Evolutionary conservation across 2,329 filamentous ascomycete species (phyloP).

Genomic region (Coniochaeta prunicola): DNA sequence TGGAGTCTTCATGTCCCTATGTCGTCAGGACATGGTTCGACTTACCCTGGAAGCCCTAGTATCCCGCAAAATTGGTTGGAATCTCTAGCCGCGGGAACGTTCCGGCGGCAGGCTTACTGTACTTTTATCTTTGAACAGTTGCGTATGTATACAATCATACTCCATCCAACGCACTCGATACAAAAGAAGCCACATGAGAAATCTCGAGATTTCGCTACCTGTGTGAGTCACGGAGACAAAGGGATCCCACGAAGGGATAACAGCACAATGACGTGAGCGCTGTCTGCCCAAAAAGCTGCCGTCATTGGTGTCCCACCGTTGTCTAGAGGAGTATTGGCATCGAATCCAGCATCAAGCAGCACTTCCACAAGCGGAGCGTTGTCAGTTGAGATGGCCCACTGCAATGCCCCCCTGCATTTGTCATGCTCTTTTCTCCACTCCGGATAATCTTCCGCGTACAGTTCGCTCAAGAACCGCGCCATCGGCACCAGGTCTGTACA

Average conservation of each 20-base stretch:
- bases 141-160: no score
- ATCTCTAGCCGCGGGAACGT: no score
- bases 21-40: no score
- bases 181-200: no score
- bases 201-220: no score
- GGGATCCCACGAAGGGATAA: neutral
- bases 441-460: neutral
- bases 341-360: neutral
- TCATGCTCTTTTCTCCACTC: neutral
- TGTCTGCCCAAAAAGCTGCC: neutral
- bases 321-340: neutral
- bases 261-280: neutral
- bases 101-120: no score
- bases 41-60: no score
- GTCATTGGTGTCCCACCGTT: neutral
- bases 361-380: neutral
- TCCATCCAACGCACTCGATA: no score
- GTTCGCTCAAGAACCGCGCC: neutral
- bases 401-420: neutral
- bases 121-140: no score
- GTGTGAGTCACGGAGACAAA: no score
- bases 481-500: neutral
- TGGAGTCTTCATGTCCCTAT: no score
- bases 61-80: no score
- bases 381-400: neutral